A percentile compares a stretch with the other conserved stretches of the same genome.
Conservation (phyloP, 1,284 basidiomycete genomes). For the Ustilago loliicola region DNA sequence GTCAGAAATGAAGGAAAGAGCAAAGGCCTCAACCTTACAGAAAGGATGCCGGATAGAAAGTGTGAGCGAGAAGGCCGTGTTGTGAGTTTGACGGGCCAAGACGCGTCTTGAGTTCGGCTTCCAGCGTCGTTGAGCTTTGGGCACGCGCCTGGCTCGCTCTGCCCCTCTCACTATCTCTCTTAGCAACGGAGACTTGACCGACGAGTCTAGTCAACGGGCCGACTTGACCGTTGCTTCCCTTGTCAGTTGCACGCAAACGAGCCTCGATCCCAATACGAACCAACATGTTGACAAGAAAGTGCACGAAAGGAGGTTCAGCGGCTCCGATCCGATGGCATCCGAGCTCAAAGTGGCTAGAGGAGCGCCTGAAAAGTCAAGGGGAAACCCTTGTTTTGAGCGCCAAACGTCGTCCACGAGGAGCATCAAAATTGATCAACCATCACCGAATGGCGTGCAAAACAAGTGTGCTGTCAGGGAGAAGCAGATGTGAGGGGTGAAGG, state of each 20-base stretch:
- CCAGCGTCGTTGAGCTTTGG: neutral
- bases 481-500: neutral
- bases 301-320: neutral
- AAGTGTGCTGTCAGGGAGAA: neutral
- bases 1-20: too few species aligned
- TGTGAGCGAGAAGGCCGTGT: too few species aligned
- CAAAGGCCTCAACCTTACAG: neutral
- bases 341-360: neutral
- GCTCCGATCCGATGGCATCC: neutral
- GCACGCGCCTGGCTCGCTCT: neutral
- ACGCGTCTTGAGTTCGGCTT: neutral
- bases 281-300: neutral
- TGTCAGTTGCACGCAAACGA: neutral
- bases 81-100: neutral
- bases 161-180: neutral
- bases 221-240: neutral
- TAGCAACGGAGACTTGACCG: neutral
- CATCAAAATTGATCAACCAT: neutral
- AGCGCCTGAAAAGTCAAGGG: slow-evolving; percentile 25
- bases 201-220: neutral
- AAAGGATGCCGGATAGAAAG: neutral
- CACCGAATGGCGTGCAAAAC: neutral
- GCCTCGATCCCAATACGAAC: neutral
- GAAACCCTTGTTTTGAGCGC: slow-evolving; percentile 19
- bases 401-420: neutral